These are phyloP conservation scores for Dioscorea zingiberensis DNA, from an alignment of 106 monocot species.

Conservation along the genomic window DNA sequence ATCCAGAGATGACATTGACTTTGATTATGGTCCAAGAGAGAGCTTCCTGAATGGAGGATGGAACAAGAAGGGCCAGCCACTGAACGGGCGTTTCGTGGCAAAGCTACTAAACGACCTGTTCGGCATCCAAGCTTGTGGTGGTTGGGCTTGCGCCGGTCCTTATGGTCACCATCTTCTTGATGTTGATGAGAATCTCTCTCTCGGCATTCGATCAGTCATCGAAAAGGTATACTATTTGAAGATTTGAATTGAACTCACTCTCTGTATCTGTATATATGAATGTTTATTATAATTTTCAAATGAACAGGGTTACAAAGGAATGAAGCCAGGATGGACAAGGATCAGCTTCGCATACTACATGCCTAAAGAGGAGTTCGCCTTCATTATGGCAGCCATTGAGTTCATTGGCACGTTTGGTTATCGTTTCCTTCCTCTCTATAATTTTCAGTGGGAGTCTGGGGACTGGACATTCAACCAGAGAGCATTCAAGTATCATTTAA, in stretches of 20 bases:
- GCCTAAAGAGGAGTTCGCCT: slow-evolving; percentile 22
- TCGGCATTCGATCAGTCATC: slow-evolving; percentile 18
- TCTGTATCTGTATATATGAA: no score
- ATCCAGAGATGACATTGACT: neutral
- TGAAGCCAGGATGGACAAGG: slow-evolving; percentile 50
- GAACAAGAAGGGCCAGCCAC: slow-evolving; percentile 13
- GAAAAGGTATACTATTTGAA: slow-evolving; percentile 17
- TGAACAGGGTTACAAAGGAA: slow-evolving; percentile 27
- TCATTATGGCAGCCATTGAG: slow-evolving; percentile 27
- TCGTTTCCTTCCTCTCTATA: slow-evolving; percentile 35
- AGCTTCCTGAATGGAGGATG: neutral
- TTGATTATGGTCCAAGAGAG: no score
- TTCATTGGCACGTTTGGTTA: slow-evolving; percentile 25
- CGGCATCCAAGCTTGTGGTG: slow-evolving; percentile 47
- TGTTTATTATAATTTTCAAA: no score
- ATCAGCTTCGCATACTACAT: slow-evolving; percentile 43
- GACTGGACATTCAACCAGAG: slow-evolving; percentile 20
- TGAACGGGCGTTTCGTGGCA: slow-evolving; percentile 35
- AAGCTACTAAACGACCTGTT: slow-evolving; percentile 46
- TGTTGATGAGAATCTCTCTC: slow-evolving; percentile 22
- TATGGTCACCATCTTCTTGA: slow-evolving; percentile 35
- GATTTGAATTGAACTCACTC: no score
- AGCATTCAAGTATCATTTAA: slow-evolving; percentile 8
- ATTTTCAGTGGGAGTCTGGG: slow-evolving; percentile 28
- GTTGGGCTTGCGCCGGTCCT: slow-evolving; percentile 44